A percentile compares a stretch with the other conserved stretches of the same genome.
phyloP scores from a whole-genome alignment of 2,329 filamentous ascomycete species.

The Trichoderma semiorbis region DNA sequence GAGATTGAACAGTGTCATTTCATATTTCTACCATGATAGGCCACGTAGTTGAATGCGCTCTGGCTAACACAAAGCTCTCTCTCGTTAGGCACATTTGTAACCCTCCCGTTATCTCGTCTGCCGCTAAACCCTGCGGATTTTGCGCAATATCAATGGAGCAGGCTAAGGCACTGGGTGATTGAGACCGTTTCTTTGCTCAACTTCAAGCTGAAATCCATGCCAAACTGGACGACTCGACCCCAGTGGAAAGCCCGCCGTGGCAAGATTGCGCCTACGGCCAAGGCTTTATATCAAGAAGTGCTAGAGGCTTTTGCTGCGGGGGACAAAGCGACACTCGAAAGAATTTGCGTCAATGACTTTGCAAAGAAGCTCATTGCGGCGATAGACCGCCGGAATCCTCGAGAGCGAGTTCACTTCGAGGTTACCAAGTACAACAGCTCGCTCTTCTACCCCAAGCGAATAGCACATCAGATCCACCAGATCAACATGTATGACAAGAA shows the following conservation, averaged over 20 bases:
- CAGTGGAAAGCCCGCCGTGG: slow-evolving; percentile 42
- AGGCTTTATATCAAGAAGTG: slow-evolving; percentile 58
- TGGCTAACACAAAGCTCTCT: not conserved
- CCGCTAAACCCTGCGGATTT: slow-evolving; percentile 30
- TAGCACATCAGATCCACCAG: slow-evolving; percentile 52
- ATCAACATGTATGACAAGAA: slow-evolving; percentile 42
- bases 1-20: too few species aligned
- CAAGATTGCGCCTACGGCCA: slow-evolving; percentile 50
- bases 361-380: slow-evolving; percentile 48
- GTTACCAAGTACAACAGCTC: slow-evolving; percentile 47
- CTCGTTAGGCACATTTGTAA: slow-evolving; percentile 46
- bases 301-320: slow-evolving; percentile 59
- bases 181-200: slow-evolving; percentile 36
- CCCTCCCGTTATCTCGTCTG: slow-evolving; percentile 38
- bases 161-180: slow-evolving; percentile 34
- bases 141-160: slow-evolving; percentile 37
- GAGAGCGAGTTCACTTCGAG: slow-evolving; percentile 51
- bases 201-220: slow-evolving; percentile 46
- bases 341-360: slow-evolving; percentile 54
- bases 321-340: slow-evolving; percentile 48
- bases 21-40: not conserved
- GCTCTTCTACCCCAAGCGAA: slow-evolving; percentile 45
- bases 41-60: not conserved
- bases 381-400: slow-evolving; percentile 49
- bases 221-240: slow-evolving; percentile 39